A percentile compares a stretch with the other conserved stretches of the same genome.
Evolutionary conservation across 108 stramenopile species (phyloP).

Genomic region (Mediolabrus comicus): DNA sequence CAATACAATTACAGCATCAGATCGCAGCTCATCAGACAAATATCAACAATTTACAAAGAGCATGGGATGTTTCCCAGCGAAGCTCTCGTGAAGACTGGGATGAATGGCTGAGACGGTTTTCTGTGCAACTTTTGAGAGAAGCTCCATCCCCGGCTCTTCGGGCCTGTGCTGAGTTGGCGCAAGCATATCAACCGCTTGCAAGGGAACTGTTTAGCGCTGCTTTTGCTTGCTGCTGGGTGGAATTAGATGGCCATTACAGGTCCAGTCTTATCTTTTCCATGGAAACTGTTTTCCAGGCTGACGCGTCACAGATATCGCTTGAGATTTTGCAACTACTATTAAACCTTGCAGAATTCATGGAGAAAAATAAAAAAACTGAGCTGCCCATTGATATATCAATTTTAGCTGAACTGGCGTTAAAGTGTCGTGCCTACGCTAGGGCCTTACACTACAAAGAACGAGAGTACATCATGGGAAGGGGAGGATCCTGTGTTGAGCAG

Average conservation of each 20-base stretch:
- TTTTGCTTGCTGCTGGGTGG: slow-evolving; percentile 96
- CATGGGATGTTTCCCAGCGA: slow-evolving; percentile 93
- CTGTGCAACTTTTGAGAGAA: slow-evolving; percentile 93
- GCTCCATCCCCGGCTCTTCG: slow-evolving; percentile 93
- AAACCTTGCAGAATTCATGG: slow-evolving; percentile 99
- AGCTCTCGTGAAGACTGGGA: slow-evolving; percentile 94
- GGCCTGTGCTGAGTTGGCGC: slow-evolving; percentile 87
- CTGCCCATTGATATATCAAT: slow-evolving; percentile 93
- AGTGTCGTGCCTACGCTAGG: slow-evolving; percentile 97
- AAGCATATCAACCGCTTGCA: slow-evolving; percentile 94
- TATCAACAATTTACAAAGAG: slow-evolving; percentile 77
- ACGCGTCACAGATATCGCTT: slow-evolving; percentile 68
- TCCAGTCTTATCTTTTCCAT: slow-evolving; percentile 78
- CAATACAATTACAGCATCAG: slow-evolving; percentile 39
- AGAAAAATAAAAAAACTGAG: slow-evolving; percentile 63
- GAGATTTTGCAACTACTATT: slow-evolving; percentile 93
- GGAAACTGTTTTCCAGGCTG: slow-evolving; percentile 82
- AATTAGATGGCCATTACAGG: slow-evolving; percentile 75
- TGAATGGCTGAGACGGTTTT: slow-evolving; percentile 95
- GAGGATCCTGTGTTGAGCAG: slow-evolving; percentile 80
- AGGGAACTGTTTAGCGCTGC: slow-evolving; percentile 96
- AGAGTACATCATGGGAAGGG: slow-evolving; percentile 70
- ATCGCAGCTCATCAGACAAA: slow-evolving; percentile 50
- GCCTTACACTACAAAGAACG: slow-evolving; percentile 95
- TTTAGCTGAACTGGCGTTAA: slow-evolving; percentile 90